Percentiles rank a stretch among this genome's conserved stretches.
These are phyloP conservation scores for Naganishia vaughanmartiniae DNA, from an alignment of 768 basidiomycete genomes.

Conservation along the genomic window DNA sequence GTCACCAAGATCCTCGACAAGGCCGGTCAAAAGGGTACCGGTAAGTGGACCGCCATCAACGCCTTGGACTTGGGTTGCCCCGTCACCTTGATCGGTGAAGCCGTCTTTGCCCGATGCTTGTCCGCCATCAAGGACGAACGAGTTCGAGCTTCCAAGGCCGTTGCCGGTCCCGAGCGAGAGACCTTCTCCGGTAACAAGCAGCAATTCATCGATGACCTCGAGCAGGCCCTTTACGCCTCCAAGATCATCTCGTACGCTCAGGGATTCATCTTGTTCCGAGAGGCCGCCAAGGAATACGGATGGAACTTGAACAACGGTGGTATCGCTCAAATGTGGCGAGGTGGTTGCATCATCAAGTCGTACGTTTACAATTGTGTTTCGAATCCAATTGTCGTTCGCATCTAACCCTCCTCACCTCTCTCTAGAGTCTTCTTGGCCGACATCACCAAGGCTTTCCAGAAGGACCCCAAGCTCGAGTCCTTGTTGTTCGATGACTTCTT, in stretches of 20 bases:
- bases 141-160: slow-evolving; percentile 81
- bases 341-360: slow-evolving; percentile 97
- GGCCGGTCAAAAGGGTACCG: slow-evolving; percentile 98
- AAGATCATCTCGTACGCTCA: slow-evolving; percentile 99
- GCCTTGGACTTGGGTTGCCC: slow-evolving; percentile 76
- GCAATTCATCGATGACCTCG: slow-evolving; percentile 97
- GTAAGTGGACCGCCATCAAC: slow-evolving; percentile 93
- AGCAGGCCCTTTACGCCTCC: slow-evolving; percentile 97
- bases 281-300: slow-evolving; percentile 82
- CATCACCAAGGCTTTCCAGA: slow-evolving; percentile 84
- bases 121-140: slow-evolving; percentile 97
- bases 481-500: slow-evolving; percentile 96
- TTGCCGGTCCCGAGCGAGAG: slow-evolving; percentile 86
- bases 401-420: slow-evolving; percentile 38
- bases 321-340: slow-evolving; percentile 99
- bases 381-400: background rate
- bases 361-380: too few relatives aligned
- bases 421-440: slow-evolving; percentile 79
- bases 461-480: slow-evolving; percentile 79
- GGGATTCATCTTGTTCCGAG: slow-evolving; percentile 99
- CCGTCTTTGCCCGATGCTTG: slow-evolving; percentile 96
- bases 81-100: slow-evolving; percentile 99
- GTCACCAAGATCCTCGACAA: slow-evolving; percentile 91
- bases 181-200: slow-evolving; percentile 96
- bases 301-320: slow-evolving; percentile 98